Conservation (phyloP, 352 stramenopile genomes). For the Pythium grandisporangium region DNA sequence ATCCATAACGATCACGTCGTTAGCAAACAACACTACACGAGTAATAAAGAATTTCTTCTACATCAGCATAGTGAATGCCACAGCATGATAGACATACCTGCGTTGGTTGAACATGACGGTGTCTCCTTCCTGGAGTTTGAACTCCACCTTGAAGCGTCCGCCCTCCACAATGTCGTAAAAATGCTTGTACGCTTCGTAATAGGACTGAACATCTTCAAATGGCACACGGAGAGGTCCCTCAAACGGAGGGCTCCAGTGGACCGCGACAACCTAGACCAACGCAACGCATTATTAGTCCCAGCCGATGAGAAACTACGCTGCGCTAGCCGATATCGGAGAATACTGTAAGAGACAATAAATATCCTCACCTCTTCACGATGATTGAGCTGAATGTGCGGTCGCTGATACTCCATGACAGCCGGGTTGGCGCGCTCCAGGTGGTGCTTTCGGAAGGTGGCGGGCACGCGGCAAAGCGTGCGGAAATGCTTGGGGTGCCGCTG, state of each 20-base stretch:
- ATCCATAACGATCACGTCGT: too few species aligned
- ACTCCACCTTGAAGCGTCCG: slow-evolving; percentile 59
- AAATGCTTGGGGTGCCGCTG: slow-evolving; percentile 58
- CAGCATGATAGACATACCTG: slow-evolving; percentile 15
- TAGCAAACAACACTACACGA: too few species aligned
- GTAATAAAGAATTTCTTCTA: neutral
- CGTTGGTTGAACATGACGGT: slow-evolving; percentile 84
- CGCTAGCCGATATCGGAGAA: neutral
- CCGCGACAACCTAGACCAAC: slow-evolving; percentile 57
- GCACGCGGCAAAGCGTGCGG: slow-evolving; percentile 67
- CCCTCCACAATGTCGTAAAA: slow-evolving; percentile 79
- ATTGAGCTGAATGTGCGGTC: slow-evolving; percentile 90
- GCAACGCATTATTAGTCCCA: neutral
- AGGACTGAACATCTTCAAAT: slow-evolving; percentile 57
- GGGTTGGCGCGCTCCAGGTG: slow-evolving; percentile 83
- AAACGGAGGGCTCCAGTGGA: slow-evolving; percentile 93
- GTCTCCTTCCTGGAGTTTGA: slow-evolving; percentile 70
- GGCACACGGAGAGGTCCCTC: slow-evolving; percentile 87
- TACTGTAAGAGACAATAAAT: neutral
- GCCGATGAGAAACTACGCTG: too few species aligned
- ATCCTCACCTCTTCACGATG: slow-evolving; percentile 55
- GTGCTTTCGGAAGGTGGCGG: slow-evolving; percentile 92
- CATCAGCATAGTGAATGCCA: neutral
- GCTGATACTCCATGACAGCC: slow-evolving; percentile 90
- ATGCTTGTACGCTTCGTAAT: slow-evolving; percentile 77